Evolutionary conservation across 2,329 filamentous ascomycete genomes (phyloP).

Genomic region (Hypoxylon sp.): DNA sequence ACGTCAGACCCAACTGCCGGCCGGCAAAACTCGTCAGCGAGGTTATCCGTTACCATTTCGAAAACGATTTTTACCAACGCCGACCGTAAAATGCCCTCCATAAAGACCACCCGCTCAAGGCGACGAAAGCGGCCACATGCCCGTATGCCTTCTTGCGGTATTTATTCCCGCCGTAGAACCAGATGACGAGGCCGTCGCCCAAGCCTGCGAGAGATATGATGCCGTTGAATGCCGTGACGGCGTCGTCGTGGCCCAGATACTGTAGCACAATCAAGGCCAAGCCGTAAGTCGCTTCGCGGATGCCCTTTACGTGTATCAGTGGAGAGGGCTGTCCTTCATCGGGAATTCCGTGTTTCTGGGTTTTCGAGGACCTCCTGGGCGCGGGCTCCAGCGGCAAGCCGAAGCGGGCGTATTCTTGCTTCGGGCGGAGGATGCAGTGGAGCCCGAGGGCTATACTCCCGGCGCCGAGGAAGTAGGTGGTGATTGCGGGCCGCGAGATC

Average conservation of each 20-base stretch:
- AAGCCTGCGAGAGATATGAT: constrained; percentile 17
- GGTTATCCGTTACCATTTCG: constrained; percentile 1
- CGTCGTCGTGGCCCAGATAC: constrained; percentile 21
- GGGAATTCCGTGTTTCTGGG: background rate
- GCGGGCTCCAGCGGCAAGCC: constrained; percentile 23
- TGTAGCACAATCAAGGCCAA: constrained; percentile 8
- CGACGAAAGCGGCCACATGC: constrained; percentile 10
- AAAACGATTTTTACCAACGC: background rate
- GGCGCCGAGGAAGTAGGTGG: constrained; percentile 24
- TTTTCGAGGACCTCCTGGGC: background rate
- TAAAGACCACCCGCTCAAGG: constrained; percentile 17
- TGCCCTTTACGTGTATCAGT: constrained; percentile 22
- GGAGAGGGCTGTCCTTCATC: constrained; percentile 14
- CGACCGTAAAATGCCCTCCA: constrained; percentile 15
- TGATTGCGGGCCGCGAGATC: background rate
- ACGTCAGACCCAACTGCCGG: constrained; percentile 15
- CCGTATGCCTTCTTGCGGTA: constrained; percentile 10
- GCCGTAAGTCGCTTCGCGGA: constrained; percentile 28
- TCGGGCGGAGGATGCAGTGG: constrained; percentile 27
- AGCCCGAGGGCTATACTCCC: constrained; percentile 15
- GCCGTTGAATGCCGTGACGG: constrained; percentile 10
- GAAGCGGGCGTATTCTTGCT: constrained; percentile 26
- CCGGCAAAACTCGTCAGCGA: background rate
- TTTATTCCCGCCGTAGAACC: constrained; percentile 13
- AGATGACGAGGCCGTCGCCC: constrained; percentile 22